These are phyloP conservation scores for Pterulicium gracile DNA, from an alignment of 1,284 basidiomycete genomes.

Conservation along the genomic window DNA sequence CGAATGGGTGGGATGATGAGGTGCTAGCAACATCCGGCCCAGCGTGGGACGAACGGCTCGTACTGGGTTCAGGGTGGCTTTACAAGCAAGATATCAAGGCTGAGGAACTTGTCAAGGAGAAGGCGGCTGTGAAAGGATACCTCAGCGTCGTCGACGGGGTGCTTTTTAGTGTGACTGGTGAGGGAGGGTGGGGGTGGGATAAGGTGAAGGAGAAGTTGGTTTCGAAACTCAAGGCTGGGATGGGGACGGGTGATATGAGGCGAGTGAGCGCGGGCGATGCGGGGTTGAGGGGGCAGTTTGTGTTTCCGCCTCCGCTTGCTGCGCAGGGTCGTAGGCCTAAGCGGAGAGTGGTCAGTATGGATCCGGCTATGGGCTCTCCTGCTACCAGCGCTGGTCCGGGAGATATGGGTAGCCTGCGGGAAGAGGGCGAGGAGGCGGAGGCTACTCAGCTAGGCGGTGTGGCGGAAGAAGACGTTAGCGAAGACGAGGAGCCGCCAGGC, in stretches of 20 bases:
- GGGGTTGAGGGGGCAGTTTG: slow-evolving; percentile 18
- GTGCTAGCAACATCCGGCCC: slow-evolving; percentile 37
- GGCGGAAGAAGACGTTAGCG: slow-evolving; percentile 9
- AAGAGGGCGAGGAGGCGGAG: slow-evolving; percentile 37
- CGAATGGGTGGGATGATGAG: slow-evolving; percentile 34
- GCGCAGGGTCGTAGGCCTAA: slow-evolving; percentile 16
- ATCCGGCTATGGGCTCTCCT: slow-evolving; percentile 35
- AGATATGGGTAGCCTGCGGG: slow-evolving; percentile 34
- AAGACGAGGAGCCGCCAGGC: slow-evolving; percentile 16
- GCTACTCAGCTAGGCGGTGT: too few species aligned
- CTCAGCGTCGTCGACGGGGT: slow-evolving; percentile 65
- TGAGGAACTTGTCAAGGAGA: slow-evolving; percentile 44
- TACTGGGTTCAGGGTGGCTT: slow-evolving; percentile 69
- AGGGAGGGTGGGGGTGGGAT: slow-evolving; percentile 40
- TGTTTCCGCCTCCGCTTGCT: slow-evolving; percentile 13
- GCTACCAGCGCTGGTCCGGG: slow-evolving; percentile 50
- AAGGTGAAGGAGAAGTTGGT: slow-evolving; percentile 32
- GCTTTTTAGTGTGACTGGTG: slow-evolving; percentile 49
- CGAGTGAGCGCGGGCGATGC: slow-evolving; percentile 42
- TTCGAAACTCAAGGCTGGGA: slow-evolving; percentile 24
- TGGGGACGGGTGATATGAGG: slow-evolving; percentile 28
- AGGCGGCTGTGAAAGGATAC: slow-evolving; percentile 44
- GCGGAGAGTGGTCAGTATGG: slow-evolving; percentile 42
- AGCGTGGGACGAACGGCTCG: slow-evolving; percentile 69
- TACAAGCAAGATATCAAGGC: slow-evolving; percentile 58